phyloP scores from a whole-genome alignment of 139 green algal species.

The Yamagishiella unicocca region DNA sequence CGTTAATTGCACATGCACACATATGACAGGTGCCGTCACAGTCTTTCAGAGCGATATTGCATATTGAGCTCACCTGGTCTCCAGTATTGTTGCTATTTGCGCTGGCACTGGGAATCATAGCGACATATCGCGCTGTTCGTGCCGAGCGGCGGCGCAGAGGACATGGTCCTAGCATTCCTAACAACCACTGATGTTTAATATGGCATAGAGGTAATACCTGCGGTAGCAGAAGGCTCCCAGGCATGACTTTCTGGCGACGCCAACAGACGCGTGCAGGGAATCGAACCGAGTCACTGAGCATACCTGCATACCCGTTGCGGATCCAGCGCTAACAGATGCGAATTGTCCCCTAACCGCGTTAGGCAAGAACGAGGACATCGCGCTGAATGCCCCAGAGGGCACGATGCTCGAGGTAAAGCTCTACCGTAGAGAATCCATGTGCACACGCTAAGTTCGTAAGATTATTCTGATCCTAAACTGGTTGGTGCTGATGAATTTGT shows the following conservation, averaged over 20 bases:
- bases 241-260: background rate
- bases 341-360: background rate
- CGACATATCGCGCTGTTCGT: background rate
- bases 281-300: too few relatives aligned
- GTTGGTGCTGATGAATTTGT: too few relatives aligned
- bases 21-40: too few relatives aligned
- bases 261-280: background rate
- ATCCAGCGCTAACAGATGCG: background rate
- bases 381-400: too few relatives aligned
- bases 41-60: too few relatives aligned
- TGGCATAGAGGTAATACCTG: background rate
- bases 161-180: slow-evolving; percentile 27
- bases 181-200: slow-evolving; percentile 18
- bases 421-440: too few relatives aligned
- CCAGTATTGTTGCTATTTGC: background rate
- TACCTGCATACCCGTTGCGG: background rate
- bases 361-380: background rate
- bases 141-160: slow-evolving; percentile 15
- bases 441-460: too few relatives aligned
- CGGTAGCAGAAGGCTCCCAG: background rate
- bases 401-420: too few relatives aligned
- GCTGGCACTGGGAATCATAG: background rate
- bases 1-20: too few relatives aligned
- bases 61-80: background rate
- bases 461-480: too few relatives aligned